Evolutionary conservation across 2,329 filamentous ascomycete genomes (phyloP).

Genomic region (Xenoacremonium recifei): DNA sequence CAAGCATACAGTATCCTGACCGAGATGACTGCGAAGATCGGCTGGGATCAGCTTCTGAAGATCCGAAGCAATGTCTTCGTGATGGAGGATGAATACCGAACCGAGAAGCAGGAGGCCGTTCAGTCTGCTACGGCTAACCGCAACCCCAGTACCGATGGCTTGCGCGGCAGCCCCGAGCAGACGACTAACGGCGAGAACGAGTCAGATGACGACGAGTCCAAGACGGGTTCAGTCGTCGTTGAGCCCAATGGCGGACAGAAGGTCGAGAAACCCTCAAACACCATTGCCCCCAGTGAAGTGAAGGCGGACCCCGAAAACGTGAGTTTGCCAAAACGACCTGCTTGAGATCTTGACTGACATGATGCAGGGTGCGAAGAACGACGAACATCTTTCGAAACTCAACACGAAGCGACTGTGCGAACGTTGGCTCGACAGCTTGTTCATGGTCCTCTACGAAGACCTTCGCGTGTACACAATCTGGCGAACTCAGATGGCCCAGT

Average conservation of each 20-base stretch:
- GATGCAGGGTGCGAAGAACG: conserved; percentile 53
- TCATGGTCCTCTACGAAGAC: conserved; percentile 99
- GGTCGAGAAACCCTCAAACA: conserved; percentile 78
- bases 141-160: conserved; percentile 76
- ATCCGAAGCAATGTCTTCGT: conserved; percentile 97
- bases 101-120: conserved; percentile 70
- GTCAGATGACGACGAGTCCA: conserved; percentile 32
- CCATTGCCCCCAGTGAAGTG: conserved; percentile 72
- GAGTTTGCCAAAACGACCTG: conserved; percentile 30
- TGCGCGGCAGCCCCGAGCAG: conserved; percentile 68
- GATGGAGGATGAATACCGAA: conserved; percentile 98
- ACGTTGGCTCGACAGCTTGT: conserved; percentile 95
- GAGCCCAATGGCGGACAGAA: conserved; percentile 32
- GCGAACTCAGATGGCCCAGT: conserved; percentile 97
- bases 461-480: conserved; percentile 98
- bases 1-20: conserved; percentile 93
- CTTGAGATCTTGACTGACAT: conserved; percentile 15
- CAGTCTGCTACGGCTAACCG: conserved; percentile 53
- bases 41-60: conserved; percentile 94
- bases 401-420: conserved; percentile 97
- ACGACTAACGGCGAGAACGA: conserved; percentile 48
- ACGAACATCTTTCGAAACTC: conserved; percentile 81
- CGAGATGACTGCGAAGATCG: conserved; percentile 93
- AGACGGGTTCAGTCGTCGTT: conserved; percentile 30
- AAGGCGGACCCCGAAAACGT: conserved; percentile 75